Conservation (phyloP, 768 basidiomycete genomes). For the Suillus hirtellus region DNA sequence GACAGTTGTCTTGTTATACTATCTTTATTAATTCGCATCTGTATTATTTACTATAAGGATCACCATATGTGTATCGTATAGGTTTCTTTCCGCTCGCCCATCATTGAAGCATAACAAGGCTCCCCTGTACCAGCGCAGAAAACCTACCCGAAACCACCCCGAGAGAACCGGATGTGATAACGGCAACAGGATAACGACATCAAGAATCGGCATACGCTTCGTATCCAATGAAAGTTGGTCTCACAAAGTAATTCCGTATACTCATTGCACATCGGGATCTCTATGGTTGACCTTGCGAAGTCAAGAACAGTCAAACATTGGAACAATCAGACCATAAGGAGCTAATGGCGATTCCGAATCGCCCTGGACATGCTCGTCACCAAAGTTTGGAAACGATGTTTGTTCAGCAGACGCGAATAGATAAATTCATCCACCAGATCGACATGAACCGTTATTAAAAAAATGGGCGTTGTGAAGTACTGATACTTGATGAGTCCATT, state of each 20-base stretch:
- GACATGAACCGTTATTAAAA: not conserved
- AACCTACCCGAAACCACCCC: not conserved
- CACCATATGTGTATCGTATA: not conserved
- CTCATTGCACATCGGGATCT: not conserved
- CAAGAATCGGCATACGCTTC: not conserved
- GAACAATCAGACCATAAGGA: not conserved
- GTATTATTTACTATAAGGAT: slow-evolving; percentile 1
- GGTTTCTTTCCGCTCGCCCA: not conserved
- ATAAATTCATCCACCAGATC: not conserved
- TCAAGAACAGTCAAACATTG: not conserved
- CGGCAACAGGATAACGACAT: not conserved
- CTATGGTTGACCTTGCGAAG: not conserved
- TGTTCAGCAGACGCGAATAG: not conserved
- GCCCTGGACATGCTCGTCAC: not conserved
- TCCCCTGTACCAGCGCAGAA: not conserved
- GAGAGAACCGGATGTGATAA: not conserved
- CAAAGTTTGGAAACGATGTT: not conserved
- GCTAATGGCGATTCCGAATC: not conserved
- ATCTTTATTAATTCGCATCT: slow-evolving; percentile 11
- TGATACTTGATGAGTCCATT: not conserved
- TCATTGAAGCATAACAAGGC: not conserved
- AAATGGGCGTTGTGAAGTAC: not conserved
- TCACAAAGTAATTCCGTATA: not conserved
- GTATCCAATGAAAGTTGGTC: not conserved
- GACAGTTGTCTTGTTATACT: slow-evolving; percentile 5